Base-by-base conservation (phyloP, 495 filamentous ascomycete species). In the Penicillium waksmanii region DNA sequence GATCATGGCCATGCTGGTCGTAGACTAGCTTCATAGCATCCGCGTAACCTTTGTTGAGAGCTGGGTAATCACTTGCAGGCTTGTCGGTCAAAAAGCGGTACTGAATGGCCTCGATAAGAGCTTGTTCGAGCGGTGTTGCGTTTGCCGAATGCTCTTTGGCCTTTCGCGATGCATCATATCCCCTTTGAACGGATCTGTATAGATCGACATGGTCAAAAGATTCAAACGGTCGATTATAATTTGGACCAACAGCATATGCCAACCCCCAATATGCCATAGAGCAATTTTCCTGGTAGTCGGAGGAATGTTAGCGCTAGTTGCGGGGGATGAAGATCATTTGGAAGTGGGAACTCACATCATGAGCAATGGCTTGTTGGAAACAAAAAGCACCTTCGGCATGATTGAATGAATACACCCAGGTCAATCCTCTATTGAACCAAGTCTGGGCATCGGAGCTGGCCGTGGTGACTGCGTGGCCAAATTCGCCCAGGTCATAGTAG, bases 201-300 rank as follows among this genome's bases (percentile, higher is more conserved):
- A 83, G 65, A 44, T 89, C 83, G 6, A 67, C 59, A 10, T 68
- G 60, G 55, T 87, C 87, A 57, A 88, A 88, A 9, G 76, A 65
- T 2, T 80, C 76, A 86, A 85, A 90, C 0, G 86, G 81, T 68
- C 88, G 88, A 68, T 90, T 89, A 68, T 90, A 90, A 59, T 89
- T 88, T 2, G 86, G 84, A 3, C 87, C 87, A 1, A 86, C 63
- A 8, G 80, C 70, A 60, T 82, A 90, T 0, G 87, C 84, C 2
- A 86, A 62, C 0, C 86, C 87, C 87, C 87, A 90, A 49, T 85
- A 82, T 15, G 86, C 85, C 69, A 89, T 83, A 8, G 80, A 78
- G 56, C 82, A 87, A 2, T 67, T 55, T 0, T 72, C 62, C 27
- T 31, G 27, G 6, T 9, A 31, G 7, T 31, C 27, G 27, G 8